Evolutionary conservation across 163 green algal species (phyloP), one percentile per base, ranked within the genome.

Genomic region (Scenedesmus sp.): DNA sequence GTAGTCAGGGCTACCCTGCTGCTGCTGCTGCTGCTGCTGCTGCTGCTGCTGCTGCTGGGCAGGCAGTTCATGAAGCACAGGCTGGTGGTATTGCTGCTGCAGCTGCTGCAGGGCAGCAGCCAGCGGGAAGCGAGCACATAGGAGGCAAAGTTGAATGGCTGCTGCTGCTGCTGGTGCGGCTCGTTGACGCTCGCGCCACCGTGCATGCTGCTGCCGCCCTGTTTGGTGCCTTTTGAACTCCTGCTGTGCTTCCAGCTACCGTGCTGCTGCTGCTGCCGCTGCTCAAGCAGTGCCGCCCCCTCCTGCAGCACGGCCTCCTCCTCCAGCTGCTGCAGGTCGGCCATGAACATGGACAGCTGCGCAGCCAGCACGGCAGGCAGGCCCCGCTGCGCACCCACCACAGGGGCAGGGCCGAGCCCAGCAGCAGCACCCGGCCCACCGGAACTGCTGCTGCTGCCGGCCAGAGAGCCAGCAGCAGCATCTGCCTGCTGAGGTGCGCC

Each of bases 61-160:
- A 40, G 65, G 65, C 65, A 76, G 30, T 16, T 26, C 65, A 40
- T 37, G 30, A 33, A 30, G 30, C 30, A 40, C 30, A 40, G 26
- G 65, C 59, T 80, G 37, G 35, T 43, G 26, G 24, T 89, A 22
- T 5, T 86, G 81, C 81, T 70, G 44, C 46, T 86, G 81, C 61
- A 92, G 33, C 46, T 85, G 61, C 72, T 86, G 73, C 56, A 92
- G 40, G 20, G 83, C 89, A 72, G 51, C 44, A 30, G 72, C 49
- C 24, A 92, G 72, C 35, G 89, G 89, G 20, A 92, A 35, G 51
- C 89, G 78, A 72, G 89, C 37, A 92, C 89, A 78, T 92, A 90
- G 2, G 81, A 90, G 6, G 68, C 61, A 53, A 92, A 92, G 81
- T 91, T 91, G 79, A 91, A 92, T 0, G 44, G 43, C 83, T 26